Base-by-base conservation (phyloP, 257 asterid genomes). In the Solanum neorickii region DNA sequence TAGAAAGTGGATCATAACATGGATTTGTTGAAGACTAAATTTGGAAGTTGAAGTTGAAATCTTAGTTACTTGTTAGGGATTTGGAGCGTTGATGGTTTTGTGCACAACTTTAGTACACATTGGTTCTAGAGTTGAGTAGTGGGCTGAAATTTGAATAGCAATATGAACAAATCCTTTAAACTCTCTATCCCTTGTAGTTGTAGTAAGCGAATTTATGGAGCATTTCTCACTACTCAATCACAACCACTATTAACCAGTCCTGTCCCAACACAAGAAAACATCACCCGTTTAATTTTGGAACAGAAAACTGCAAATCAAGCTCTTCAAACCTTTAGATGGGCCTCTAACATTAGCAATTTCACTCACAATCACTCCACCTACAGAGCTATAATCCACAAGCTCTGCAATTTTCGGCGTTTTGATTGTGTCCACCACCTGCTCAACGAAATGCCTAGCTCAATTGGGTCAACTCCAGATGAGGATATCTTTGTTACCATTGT, bases 261-360 rank as follows among this genome's bases (percentile, higher is more conserved):
- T 49, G 91, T 91, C 83, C 99, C 99, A 13, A 92, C 90, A 21
- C 91, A 92, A 87, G 88, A 93, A 82, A 97, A 95, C 90, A 73
- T 96, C 84, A 74, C 92, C 87, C 90, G 87, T 73, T 97, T 97
- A 88, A 91, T 95, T 84, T 88, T 95, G 39, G 99, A 95, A 74
- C 98, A 97, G 86, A 95, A 93, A 89, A 90, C 98, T 66, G 94
- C 93, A 37, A 66, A 76, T 33, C 90, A 92, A 93, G 97, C 96
- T 62, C 93, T 95, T 90, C 91, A 93, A 89, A 95, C 99, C 89
- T 97, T 96, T 94, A 92, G 93, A 91, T 96, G 99, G 98, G 99
- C 99, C 60, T 91, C 98, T n/a, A 86, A 88, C 37, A 87, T 96
- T 83, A 93, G 93, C 69, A 87, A 82, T 68, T 97, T 96, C 90